Evolutionary conservation across 495 filamentous ascomycete genomes (phyloP).

Genomic region (Tuber melanosporum): DNA sequence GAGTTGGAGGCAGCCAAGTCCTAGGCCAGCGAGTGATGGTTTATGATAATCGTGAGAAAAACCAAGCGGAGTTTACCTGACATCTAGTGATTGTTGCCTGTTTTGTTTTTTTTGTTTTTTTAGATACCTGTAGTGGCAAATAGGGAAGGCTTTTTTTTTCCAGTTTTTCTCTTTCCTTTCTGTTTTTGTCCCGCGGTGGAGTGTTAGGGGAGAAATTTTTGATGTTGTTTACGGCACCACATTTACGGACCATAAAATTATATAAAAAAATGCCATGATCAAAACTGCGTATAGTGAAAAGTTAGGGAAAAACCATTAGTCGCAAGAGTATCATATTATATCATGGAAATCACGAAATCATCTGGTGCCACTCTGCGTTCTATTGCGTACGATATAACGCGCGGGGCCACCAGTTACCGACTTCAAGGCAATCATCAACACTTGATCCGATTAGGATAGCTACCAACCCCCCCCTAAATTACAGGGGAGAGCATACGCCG

Average conservation of each 20-base stretch:
- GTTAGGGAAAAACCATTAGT: background rate
- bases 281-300: background rate
- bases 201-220: background rate
- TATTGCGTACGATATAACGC: background rate
- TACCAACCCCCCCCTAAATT: background rate
- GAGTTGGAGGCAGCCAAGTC: constrained; percentile 56
- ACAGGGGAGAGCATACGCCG: background rate
- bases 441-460: background rate
- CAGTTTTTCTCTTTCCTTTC: background rate
- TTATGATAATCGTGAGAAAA: constrained; percentile 18
- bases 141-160: background rate
- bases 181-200: background rate
- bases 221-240: background rate
- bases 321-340: background rate
- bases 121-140: background rate
- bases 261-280: background rate
- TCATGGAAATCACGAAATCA: background rate
- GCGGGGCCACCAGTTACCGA: background rate
- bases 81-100: background rate
- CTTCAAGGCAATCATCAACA: background rate
- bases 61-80: background rate
- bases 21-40: constrained; percentile 33
- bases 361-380: background rate
- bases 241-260: background rate
- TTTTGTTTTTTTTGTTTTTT: background rate